Evolutionary conservation across 768 basidiomycete genomes (phyloP).

Genomic region (Bullera alba): DNA sequence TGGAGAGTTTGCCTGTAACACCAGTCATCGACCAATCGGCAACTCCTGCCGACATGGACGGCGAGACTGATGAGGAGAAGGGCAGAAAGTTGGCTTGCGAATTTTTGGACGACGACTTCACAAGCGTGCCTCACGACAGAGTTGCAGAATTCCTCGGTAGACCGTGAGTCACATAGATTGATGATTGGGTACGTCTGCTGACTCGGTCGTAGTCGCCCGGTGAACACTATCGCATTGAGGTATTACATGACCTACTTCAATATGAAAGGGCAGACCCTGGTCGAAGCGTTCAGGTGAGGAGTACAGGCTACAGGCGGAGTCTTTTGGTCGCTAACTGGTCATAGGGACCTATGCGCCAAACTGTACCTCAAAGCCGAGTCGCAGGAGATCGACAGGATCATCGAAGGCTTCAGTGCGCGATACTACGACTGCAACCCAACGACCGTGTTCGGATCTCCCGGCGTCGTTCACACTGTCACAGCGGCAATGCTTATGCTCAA

Average conservation of each 20-base stretch:
- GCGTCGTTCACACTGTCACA: constrained; percentile 87
- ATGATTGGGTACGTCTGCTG: not conserved
- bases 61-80: constrained; percentile 44
- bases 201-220: constrained; percentile 53
- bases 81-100: constrained; percentile 67
- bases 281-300: constrained; percentile 75
- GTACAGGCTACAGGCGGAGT: not conserved
- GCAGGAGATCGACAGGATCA: constrained; percentile 93
- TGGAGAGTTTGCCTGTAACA: not conserved
- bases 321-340: not conserved
- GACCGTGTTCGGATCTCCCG: constrained; percentile 71
- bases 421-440: constrained; percentile 88
- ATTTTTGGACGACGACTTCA: constrained; percentile 81
- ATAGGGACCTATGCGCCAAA: constrained; percentile 78
- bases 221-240: constrained; percentile 68
- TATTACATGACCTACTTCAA: constrained; percentile 86
- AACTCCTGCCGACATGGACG: not conserved
- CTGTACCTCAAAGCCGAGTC: constrained; percentile 92
- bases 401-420: constrained; percentile 80
- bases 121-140: constrained; percentile 76
- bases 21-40: not conserved
- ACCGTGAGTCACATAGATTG: constrained; percentile 55
- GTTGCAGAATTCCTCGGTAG: constrained; percentile 96
- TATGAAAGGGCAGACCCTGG: constrained; percentile 71
- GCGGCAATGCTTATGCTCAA: constrained; percentile 91